Evolutionary conservation across 2,329 filamentous ascomycete species (phyloP).

Genomic region (Cryphonectria carpinicola): DNA sequence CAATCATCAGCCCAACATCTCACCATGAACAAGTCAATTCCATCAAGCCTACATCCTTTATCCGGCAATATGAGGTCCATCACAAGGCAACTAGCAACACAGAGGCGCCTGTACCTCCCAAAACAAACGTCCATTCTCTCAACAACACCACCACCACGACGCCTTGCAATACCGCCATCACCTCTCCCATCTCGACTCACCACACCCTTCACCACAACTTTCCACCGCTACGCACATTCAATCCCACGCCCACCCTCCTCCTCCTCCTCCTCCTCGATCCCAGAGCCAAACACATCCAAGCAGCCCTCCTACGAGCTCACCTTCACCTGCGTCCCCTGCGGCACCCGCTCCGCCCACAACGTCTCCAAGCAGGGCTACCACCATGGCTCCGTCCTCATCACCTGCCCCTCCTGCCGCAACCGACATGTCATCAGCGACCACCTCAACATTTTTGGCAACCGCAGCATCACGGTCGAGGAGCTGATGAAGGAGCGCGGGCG

Average conservation of each 20-base stretch:
- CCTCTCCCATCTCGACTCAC: not conserved
- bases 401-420: conserved; percentile 83
- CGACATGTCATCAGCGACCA: conserved; percentile 93
- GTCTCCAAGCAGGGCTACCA: conserved; percentile 97
- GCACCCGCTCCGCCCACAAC: conserved; percentile 76
- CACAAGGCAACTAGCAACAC: not conserved
- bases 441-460: conserved; percentile 75
- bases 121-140: not conserved
- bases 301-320: conserved; percentile 81
- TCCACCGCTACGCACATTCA: conserved; percentile 35
- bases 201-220: not conserved
- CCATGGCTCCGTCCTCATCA: conserved; percentile 83
- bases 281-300: conserved; percentile 32
- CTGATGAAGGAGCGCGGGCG: conserved; percentile 76
- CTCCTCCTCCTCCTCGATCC: conserved; percentile 29
- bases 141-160: not conserved
- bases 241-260: conserved; percentile 34
- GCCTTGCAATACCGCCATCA: no score
- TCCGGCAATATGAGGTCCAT: not conserved
- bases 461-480: conserved; percentile 73
- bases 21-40: conserved; percentile 13
- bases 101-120: not conserved
- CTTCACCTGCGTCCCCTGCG: conserved; percentile 92
- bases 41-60: conserved; percentile 9
- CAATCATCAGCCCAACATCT: not conserved